Conservation (phyloP, 1,139 yeast genomes). For the Eremothecium cymbalariae region DNA sequence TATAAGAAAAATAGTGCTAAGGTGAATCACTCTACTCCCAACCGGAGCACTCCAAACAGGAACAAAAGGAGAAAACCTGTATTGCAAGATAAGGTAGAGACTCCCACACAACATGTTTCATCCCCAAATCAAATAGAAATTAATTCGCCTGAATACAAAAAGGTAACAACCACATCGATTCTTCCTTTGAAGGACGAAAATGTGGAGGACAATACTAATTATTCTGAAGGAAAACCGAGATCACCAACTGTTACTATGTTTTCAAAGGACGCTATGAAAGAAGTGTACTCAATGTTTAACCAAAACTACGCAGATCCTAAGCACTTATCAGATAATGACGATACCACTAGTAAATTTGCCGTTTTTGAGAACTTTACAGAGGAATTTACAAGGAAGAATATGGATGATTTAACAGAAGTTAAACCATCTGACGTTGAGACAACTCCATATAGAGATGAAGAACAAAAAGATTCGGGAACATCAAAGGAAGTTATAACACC, state of each 20-base stretch:
- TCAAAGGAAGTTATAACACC: conserved; percentile 9
- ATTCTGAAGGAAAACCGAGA: conserved; percentile 27
- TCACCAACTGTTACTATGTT: conserved; percentile 77
- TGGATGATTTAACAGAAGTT: conserved; percentile 34
- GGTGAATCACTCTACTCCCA: background rate
- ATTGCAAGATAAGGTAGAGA: conserved; percentile 8
- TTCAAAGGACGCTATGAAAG: conserved; percentile 69
- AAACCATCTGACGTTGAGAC: conserved; percentile 10
- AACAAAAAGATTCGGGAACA: conserved; percentile 4
- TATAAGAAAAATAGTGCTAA: conserved; percentile 10
- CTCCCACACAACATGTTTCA: conserved; percentile 2
- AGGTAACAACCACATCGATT: conserved; percentile 21
- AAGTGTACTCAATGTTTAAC: conserved; percentile 69
- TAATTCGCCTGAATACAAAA: conserved; percentile 9
- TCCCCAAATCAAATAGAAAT: background rate
- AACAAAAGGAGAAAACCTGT: conserved; percentile 5
- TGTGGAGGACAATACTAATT: conserved; percentile 8
- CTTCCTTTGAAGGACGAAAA: conserved; percentile 25
- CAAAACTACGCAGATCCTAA: conserved; percentile 32
- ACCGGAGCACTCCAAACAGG: conserved; percentile 2
- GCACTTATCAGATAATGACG: conserved; percentile 23
- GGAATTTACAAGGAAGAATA: conserved; percentile 30
- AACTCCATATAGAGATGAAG: conserved; percentile 10
- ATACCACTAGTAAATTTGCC: conserved; percentile 23
- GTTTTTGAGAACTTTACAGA: conserved; percentile 35